phyloP scores from a whole-genome alignment of 768 basidiomycete species.

The Tulasnella sp. region DNA sequence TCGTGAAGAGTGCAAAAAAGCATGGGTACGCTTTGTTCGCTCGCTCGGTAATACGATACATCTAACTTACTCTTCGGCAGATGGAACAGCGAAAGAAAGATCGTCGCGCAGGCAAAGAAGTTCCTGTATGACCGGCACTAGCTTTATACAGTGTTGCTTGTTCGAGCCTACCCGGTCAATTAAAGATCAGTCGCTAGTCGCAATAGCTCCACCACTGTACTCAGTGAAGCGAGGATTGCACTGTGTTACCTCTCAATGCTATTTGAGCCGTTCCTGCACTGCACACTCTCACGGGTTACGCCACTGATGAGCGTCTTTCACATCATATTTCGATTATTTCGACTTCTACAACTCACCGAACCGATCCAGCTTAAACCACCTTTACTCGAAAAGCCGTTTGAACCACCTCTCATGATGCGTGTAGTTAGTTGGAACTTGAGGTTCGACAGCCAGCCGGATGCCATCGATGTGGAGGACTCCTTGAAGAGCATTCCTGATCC shows the following conservation, averaged over 20 bases:
- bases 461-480: slow-evolving; percentile 42
- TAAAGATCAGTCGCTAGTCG: background rate
- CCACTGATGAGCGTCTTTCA: background rate
- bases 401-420: background rate
- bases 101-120: background rate
- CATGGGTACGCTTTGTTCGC: background rate
- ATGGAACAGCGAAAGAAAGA: slow-evolving; percentile 2
- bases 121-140: background rate
- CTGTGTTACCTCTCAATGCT: background rate
- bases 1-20: slow-evolving; percentile 15
- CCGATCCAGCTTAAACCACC: background rate
- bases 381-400: background rate
- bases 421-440: slow-evolving; percentile 38
- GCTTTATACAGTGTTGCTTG: background rate
- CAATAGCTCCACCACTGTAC: background rate
- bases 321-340: background rate
- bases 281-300: background rate
- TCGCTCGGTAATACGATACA: background rate
- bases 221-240: background rate
- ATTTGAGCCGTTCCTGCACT: background rate
- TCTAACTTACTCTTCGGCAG: background rate
- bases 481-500: slow-evolving; percentile 40
- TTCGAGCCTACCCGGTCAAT: background rate
- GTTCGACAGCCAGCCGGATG: slow-evolving; percentile 47
- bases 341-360: background rate